phyloP scores from a whole-genome alignment of 441 rosid species.

The Populus hybrid region DNA sequence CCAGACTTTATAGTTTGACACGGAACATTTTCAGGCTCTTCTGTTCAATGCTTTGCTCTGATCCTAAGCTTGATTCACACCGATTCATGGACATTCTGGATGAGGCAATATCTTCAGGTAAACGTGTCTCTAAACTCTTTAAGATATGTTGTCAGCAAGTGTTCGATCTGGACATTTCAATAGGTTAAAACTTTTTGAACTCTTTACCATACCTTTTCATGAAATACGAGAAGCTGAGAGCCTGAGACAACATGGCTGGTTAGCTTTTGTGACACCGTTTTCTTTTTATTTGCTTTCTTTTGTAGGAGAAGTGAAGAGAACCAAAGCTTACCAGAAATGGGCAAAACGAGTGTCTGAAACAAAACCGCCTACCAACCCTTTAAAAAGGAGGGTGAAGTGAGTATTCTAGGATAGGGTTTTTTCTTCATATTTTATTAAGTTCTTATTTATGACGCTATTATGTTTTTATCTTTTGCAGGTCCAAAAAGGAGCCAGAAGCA shows the following conservation, averaged over 20 bases:
- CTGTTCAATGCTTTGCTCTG: slow-evolving; percentile 90
- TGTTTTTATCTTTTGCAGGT: slow-evolving; percentile 34
- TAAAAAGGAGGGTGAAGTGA: too few species aligned
- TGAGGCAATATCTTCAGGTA: slow-evolving; percentile 70
- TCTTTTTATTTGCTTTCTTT: not conserved
- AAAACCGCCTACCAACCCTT: slow-evolving; percentile 70
- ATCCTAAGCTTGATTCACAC: slow-evolving; percentile 89
- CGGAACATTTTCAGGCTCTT: slow-evolving; percentile 53
- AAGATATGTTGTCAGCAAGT: not conserved
- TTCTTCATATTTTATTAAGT: not conserved
- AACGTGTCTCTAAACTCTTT: slow-evolving; percentile 6
- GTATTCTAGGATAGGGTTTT: slow-evolving; percentile 16
- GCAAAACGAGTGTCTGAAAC: slow-evolving; percentile 59
- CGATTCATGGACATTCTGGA: slow-evolving; percentile 76
- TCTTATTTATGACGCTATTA: not conserved
- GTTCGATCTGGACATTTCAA: not conserved
- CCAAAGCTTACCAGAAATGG: slow-evolving; percentile 87
- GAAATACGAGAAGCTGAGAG: not conserved
- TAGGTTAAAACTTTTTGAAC: not conserved
- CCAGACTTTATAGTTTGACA: not conserved
- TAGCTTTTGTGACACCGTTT: not conserved
- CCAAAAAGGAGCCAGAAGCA: slow-evolving; percentile 44
- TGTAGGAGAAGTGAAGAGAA: slow-evolving; percentile 65
- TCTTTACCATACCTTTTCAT: not conserved
- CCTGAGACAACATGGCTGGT: not conserved